These are phyloP conservation scores for Macadamia tetraphylla DNA, from an alignment of 164 flowering plant species.

Conservation along the genomic window DNA sequence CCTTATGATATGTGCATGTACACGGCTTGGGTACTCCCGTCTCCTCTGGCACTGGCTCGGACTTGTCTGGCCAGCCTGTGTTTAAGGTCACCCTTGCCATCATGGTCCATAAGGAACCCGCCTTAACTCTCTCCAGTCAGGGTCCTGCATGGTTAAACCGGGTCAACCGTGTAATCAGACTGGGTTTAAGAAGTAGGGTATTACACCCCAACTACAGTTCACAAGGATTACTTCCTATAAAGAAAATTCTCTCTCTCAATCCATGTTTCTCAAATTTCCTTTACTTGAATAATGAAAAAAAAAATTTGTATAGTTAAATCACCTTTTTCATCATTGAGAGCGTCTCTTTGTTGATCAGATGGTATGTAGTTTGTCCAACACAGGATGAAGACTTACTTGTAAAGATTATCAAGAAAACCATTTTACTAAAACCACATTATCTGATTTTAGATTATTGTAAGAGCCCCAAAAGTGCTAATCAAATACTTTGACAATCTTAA, in stretches of 20 bases:
- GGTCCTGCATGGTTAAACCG: no score
- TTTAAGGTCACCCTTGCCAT: no score
- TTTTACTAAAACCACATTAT: neutral
- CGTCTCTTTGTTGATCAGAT: constrained; percentile 83
- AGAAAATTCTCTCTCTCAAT: constrained; percentile 3
- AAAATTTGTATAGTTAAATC: neutral
- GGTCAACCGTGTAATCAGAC: no score
- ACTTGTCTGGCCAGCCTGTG: no score
- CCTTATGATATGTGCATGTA: no score
- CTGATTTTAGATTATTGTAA: neutral
- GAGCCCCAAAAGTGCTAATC: neutral
- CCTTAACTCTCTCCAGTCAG: no score
- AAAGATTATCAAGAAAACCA: constrained; percentile 9
- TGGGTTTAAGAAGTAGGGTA: no score
- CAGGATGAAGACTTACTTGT: constrained; percentile 91
- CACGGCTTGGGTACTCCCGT: no score
- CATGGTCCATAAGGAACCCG: no score
- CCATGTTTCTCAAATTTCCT: neutral
- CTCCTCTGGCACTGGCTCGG: no score
- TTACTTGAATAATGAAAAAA: constrained; percentile 1
- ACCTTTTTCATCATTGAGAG: constrained; percentile 93
- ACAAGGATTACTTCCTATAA: constrained; percentile 83
- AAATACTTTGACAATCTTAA: neutral
- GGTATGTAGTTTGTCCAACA: constrained; percentile 91
- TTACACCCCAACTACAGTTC: constrained; percentile 79